Evolutionary conservation across 495 filamentous ascomycete genomes (phyloP).

Genomic region (Trichoderma orchidacearum): DNA sequence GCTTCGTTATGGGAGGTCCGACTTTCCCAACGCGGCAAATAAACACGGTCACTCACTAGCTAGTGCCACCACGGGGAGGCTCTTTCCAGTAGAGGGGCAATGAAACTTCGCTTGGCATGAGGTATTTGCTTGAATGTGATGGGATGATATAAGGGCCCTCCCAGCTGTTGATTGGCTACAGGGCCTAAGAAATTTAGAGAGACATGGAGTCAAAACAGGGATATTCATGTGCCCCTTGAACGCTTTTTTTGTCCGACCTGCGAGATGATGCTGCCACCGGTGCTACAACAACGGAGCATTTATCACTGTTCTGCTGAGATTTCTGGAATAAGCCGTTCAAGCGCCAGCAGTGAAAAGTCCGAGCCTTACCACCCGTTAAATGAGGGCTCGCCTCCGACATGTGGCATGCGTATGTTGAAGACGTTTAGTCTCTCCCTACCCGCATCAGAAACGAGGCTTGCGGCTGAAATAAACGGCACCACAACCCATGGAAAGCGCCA

Average conservation of each 20-base stretch:
- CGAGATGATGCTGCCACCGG: neutral
- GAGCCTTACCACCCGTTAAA: neutral
- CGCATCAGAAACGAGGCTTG: neutral
- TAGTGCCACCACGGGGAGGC: neutral
- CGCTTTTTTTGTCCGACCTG: neutral
- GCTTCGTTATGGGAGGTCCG: neutral
- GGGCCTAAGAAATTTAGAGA: neutral
- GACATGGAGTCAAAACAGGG: neutral
- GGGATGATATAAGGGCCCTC: neutral
- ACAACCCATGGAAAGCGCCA: neutral
- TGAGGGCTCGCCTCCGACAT: neutral
- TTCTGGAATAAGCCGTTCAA: neutral
- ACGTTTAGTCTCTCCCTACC: neutral
- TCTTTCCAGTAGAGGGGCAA: neutral
- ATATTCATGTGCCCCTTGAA: neutral
- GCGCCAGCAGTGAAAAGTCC: neutral
- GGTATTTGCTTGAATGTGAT: neutral
- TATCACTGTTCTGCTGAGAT: neutral
- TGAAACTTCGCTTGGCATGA: neutral
- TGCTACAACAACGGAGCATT: neutral
- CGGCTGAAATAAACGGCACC: neutral
- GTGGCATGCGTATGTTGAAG: neutral
- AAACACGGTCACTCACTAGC: neutral
- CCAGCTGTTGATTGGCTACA: neutral
- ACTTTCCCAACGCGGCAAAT: slow-evolving; percentile 1